Conservation (phyloP, 306 rosid species). For the Cercis canadensis region DNA sequence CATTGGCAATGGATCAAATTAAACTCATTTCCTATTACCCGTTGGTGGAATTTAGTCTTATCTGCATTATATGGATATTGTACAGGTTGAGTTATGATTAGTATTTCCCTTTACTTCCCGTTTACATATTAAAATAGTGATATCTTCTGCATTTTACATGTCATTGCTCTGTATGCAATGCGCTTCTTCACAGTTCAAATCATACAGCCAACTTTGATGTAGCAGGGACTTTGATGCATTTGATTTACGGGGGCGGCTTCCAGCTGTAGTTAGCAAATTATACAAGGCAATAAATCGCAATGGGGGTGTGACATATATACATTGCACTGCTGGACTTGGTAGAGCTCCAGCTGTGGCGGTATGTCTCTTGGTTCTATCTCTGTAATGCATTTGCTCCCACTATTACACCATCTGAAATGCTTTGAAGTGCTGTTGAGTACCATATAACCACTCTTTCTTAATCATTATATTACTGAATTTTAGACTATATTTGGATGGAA, state of each 20-base stretch:
- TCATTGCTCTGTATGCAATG: slow-evolving; percentile 26
- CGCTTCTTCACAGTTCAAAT: slow-evolving; percentile 33
- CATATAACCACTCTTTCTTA: too few relatives aligned
- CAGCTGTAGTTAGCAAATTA: slow-evolving; percentile 81
- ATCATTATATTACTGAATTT: background rate
- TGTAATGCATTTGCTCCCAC: slow-evolving; percentile 5
- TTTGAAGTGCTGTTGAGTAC: slow-evolving; percentile 5
- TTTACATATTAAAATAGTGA: slow-evolving; percentile 16
- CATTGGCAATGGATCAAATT: too few relatives aligned
- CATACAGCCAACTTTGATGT: slow-evolving; percentile 41
- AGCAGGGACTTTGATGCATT: slow-evolving; percentile 89
- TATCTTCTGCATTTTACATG: slow-evolving; percentile 17
- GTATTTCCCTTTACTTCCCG: slow-evolving; percentile 23
- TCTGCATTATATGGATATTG: slow-evolving; percentile 6
- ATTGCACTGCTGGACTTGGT: slow-evolving; percentile 99
- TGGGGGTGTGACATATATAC: slow-evolving; percentile 91
- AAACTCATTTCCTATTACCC: slow-evolving; percentile 18
- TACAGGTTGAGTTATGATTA: slow-evolving; percentile 9
- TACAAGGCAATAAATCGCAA: slow-evolving; percentile 71
- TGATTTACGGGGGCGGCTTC: slow-evolving; percentile 82
- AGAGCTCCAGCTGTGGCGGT: slow-evolving; percentile 96
- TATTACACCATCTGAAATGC: slow-evolving; percentile 9
- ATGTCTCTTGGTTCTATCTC: slow-evolving; percentile 41
- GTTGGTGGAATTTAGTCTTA: slow-evolving; percentile 13
- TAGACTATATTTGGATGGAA: too few relatives aligned